These are phyloP conservation scores for Keithomyces neogunnii DNA, from an alignment of 2,329 filamentous ascomycete species.

Conservation along the genomic window DNA sequence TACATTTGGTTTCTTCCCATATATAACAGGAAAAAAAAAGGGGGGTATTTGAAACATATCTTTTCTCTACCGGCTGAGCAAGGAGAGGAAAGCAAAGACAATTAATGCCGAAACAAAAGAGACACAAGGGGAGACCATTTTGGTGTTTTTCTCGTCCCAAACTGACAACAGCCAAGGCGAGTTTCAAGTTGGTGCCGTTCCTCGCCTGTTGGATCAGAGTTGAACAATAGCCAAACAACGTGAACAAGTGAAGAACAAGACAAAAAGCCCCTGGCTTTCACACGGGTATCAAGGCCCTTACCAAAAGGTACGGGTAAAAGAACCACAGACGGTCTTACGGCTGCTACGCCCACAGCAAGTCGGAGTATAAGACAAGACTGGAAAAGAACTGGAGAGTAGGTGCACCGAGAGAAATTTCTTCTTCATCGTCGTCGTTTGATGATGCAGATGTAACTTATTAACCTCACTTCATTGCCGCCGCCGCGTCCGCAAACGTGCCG, in stretches of 20 bases:
- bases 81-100: neutral
- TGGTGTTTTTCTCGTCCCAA: neutral
- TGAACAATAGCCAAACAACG: neutral
- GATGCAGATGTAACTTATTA: slow-evolving; percentile 9
- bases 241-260: neutral
- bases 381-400: neutral
- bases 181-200: neutral
- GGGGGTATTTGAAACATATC: neutral
- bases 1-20: slow-evolving; percentile 8
- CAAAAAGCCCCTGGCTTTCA: neutral
- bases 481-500: slow-evolving; percentile 53
- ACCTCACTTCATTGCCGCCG: slow-evolving; percentile 35
- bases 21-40: slow-evolving; percentile 3
- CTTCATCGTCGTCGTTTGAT: neutral
- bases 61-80: neutral
- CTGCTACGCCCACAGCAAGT: neutral
- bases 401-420: neutral
- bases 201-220: neutral
- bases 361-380: neutral
- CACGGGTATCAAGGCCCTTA: neutral
- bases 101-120: neutral
- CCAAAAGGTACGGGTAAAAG: neutral
- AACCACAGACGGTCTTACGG: neutral
- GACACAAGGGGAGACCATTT: neutral
- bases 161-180: neutral